These are phyloP conservation scores for Petunia hybrid DNA, from an alignment of 305 asterid genomes.

Conservation along the genomic window DNA sequence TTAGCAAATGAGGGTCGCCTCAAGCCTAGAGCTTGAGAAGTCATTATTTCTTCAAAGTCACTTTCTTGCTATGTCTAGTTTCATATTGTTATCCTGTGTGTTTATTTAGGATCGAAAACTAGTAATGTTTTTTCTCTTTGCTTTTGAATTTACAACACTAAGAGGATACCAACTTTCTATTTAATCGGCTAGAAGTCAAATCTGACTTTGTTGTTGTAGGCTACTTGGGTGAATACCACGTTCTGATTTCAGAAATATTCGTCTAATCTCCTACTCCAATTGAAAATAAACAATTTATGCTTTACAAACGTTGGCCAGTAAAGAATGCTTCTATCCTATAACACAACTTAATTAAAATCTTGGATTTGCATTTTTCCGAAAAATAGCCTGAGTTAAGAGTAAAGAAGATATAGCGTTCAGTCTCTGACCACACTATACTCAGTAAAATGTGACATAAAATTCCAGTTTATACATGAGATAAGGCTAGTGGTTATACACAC, in stretches of 20 bases:
- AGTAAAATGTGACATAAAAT: not conserved
- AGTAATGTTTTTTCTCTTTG: not conserved
- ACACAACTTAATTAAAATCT: no score
- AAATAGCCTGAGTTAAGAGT: no score
- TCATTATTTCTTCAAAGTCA: not conserved
- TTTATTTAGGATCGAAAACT: not conserved
- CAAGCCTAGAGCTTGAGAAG: conserved; percentile 31
- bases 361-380: no score
- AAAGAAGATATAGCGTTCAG: conserved; percentile 55
- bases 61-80: not conserved
- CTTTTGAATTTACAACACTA: not conserved
- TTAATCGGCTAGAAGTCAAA: not conserved
- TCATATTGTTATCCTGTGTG: conserved; percentile 9
- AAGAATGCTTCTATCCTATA: no score
- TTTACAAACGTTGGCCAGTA: not conserved
- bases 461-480: conserved; percentile 44
- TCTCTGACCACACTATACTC: conserved; percentile 50
- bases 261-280: not conserved
- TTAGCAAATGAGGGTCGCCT: conserved; percentile 38
- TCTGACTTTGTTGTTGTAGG: not conserved
- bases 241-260: not conserved
- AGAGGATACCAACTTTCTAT: not conserved
- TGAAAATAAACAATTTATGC: not conserved
- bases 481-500: conserved; percentile 39
- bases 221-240: not conserved